phyloP scores from a whole-genome alignment of 2,329 filamentous ascomycete species.

The Fusarium torulosum region DNA sequence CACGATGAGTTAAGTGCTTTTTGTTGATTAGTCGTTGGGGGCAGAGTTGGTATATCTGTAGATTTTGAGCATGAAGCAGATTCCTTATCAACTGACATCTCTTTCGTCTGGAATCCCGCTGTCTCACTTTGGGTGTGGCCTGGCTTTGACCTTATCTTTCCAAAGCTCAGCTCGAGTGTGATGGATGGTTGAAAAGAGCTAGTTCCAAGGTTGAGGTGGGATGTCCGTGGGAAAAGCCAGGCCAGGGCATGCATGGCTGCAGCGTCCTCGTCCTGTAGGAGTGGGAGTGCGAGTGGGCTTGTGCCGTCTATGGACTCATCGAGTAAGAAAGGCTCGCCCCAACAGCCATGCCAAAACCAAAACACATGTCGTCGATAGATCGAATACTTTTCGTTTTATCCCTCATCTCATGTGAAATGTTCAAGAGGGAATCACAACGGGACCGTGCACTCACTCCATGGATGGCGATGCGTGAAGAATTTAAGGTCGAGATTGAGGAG shows the following conservation, averaged over 20 bases:
- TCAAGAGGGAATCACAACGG: conserved; percentile 20
- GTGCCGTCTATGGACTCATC: neutral
- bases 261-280: conserved; percentile 17
- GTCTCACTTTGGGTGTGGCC: conserved; percentile 1
- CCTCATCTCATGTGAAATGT: conserved; percentile 35
- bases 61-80: neutral
- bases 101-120: conserved; percentile 19
- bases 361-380: conserved; percentile 7
- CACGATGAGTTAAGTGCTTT: conserved; percentile 3
- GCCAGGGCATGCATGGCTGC: conserved; percentile 35
- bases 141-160: neutral
- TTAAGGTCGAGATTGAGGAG: conserved; percentile 37
- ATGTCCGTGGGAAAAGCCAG: conserved; percentile 28
- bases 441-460: conserved; percentile 27
- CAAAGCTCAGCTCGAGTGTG: conserved; percentile 23
- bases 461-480: conserved; percentile 21
- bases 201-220: conserved; percentile 37
- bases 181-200: conserved; percentile 30
- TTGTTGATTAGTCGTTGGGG: neutral
- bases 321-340: neutral
- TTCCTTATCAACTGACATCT: conserved; percentile 29
- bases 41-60: conserved; percentile 4
- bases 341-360: neutral
- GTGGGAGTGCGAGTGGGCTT: conserved; percentile 33
- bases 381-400: conserved; percentile 20